A percentile compares a stretch with the other conserved stretches of the same genome.
phyloP scores from a whole-genome alignment of 495 filamentous ascomycete species.

The Hypomontagnella submonticulosa region DNA sequence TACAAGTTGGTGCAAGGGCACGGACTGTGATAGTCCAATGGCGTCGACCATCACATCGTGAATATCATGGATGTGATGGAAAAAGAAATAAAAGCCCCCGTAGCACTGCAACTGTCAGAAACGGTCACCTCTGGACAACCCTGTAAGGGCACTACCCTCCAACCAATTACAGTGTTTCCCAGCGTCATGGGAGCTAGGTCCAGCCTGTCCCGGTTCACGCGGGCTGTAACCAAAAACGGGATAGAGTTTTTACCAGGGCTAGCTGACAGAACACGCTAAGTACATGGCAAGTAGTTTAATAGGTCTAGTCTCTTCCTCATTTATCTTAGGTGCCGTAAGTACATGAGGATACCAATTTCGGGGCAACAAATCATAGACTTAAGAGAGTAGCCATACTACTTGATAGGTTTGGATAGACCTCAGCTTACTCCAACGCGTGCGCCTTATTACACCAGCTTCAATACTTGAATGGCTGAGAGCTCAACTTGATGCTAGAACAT shows the following conservation, averaged over 20 bases:
- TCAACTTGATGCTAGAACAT: too few species aligned
- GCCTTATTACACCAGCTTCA: too few species aligned
- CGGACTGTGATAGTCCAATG: constrained; percentile 29
- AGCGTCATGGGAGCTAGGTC: constrained; percentile 29
- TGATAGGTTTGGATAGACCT: constrained; percentile 12
- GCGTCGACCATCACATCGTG: constrained; percentile 29
- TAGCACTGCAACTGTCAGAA: constrained; percentile 40
- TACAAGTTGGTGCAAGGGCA: constrained; percentile 8
- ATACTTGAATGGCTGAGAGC: too few species aligned
- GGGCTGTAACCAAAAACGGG: constrained; percentile 33
- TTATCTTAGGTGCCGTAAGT: not conserved
- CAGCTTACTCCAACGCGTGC: too few species aligned
- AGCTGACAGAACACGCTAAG: constrained; percentile 1
- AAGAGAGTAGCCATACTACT: not conserved
- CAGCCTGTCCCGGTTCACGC: constrained; percentile 35
- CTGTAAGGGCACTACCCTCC: constrained; percentile 17
- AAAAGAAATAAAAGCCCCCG: constrained; percentile 16
- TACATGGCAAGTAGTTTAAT: not conserved
- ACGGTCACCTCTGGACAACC: constrained; percentile 29
- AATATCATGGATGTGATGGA: not conserved
- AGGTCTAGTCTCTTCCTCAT: too few species aligned
- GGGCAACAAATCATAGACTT: constrained; percentile 18
- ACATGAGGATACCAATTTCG: too few species aligned
- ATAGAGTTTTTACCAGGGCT: constrained; percentile 16
- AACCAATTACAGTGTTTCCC: constrained; percentile 35